Base-by-base conservation (phyloP, 768 basidiomycete genomes). In the Lactarius deliciosus region DNA sequence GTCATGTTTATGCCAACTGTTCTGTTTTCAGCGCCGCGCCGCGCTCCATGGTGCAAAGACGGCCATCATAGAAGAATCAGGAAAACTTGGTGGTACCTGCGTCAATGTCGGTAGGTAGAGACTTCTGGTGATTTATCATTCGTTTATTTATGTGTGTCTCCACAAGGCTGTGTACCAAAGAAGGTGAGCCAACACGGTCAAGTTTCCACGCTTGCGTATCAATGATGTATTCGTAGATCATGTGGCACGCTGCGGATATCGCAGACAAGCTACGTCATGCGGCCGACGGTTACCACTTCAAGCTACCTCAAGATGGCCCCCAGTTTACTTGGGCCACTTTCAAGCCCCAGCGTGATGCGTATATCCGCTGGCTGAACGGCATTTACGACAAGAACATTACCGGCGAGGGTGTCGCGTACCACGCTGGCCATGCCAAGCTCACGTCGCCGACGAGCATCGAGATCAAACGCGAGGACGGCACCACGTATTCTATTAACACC, bases 241-340 rank as follows among this genome's bases (percentile, higher is more conserved):
- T 98, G 96, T 99, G 96, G 96, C 90, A 95, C 69, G 93, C 94
- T 47, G 91, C 92, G 32, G 93, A 96, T 77, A 79, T 94, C 64
- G 88, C 90, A 36, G 96, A 98, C 73, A 92, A 89, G 76, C 77
- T 98, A 40, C 81, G 82, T 32, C 85, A 91, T 70, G 92, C 95
- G 65, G 81, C 84, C 18, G 75, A 82, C n/a, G 87, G 85, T 20
- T 93, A 91, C 77, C 83, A 88, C 60, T 89, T 91, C 68, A 78
- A 75, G 40, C 70, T 86, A 63, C 75, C 78, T 55, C 71, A 81
- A 32, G 64, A 50, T 30, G 53, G 25, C 15, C 81, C 85, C 62
- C 82, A 85, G 73, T 96, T 98, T 76, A 83, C 92, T 80, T 99
- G 97, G 97, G 82, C 83, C 10, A 78, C 87, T 2, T 91, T 99